A percentile compares a stretch with the other conserved stretches of the same genome.
Evolutionary conservation across 495 filamentous ascomycete genomes (phyloP).

Genomic region (Bacidia rubella): DNA sequence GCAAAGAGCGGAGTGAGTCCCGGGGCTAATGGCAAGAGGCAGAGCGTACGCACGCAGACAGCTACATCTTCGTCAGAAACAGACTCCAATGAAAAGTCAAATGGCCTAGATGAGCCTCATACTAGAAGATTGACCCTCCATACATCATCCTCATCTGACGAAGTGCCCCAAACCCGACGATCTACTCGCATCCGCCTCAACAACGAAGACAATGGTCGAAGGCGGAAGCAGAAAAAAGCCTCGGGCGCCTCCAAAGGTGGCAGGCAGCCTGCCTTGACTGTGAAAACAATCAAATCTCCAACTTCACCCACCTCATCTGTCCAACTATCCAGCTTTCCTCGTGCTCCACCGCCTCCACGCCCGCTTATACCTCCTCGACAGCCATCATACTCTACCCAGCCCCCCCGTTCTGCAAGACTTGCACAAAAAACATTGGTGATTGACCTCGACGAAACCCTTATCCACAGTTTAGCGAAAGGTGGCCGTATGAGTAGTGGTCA

Average conservation of each 20-base stretch:
- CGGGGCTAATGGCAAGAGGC: conserved; percentile 14
- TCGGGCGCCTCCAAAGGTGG: background rate
- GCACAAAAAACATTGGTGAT: conserved; percentile 84
- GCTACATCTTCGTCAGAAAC: conserved; percentile 36
- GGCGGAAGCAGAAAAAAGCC: conserved; percentile 39
- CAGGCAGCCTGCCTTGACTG: conserved; percentile 24
- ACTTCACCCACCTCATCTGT: conserved; percentile 65
- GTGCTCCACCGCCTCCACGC: conserved; percentile 72
- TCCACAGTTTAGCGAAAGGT: conserved; percentile 93
- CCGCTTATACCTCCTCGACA: conserved; percentile 77
- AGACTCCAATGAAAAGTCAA: conserved; percentile 16
- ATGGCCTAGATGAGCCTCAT: background rate
- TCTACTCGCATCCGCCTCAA: conserved; percentile 86
- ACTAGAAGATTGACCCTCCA: background rate
- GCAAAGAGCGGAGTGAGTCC: background rate
- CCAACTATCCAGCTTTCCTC: conserved; percentile 71
- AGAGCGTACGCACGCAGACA: conserved; percentile 17
- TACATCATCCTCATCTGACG: conserved; percentile 32
- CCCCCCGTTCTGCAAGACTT: conserved; percentile 30
- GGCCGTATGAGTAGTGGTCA: conserved; percentile 92
- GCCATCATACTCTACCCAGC: conserved; percentile 58
- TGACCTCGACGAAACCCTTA: conserved; percentile 92
- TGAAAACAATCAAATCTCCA: conserved; percentile 64
- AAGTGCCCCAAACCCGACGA: conserved; percentile 53
- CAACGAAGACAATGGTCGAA: conserved; percentile 58